Evolutionary conservation across 208 protist species (phyloP).

Genomic region (Trypanosoma boissoni): DNA sequence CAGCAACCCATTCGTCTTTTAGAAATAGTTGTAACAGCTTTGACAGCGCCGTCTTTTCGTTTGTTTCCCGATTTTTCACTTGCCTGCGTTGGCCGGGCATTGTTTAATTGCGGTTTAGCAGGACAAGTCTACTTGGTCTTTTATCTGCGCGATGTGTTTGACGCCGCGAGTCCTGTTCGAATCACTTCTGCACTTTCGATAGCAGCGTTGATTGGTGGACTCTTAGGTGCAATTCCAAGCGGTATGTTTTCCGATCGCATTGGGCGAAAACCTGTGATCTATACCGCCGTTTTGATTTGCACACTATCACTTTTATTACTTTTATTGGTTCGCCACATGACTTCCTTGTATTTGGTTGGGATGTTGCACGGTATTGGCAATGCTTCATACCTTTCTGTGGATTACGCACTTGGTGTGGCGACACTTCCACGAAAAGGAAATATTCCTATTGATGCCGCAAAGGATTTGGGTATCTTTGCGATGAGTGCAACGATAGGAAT

Average conservation of each 20-base stretch:
- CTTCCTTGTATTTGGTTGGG: slow-evolving; percentile 22
- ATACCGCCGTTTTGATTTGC: slow-evolving; percentile 18
- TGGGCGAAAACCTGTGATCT: slow-evolving; percentile 34
- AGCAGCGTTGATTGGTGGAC: slow-evolving; percentile 20
- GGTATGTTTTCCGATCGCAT: slow-evolving; percentile 29
- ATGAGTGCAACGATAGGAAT: slow-evolving; percentile 30
- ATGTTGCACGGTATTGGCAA: slow-evolving; percentile 29
- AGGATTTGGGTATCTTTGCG: slow-evolving; percentile 33
- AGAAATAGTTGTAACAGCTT: slow-evolving; percentile 12
- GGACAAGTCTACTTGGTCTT: slow-evolving; percentile 31
- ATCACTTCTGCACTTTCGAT: slow-evolving; percentile 26
- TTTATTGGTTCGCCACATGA: slow-evolving; percentile 11
- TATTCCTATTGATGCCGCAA: slow-evolving; percentile 31
- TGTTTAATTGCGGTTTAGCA: slow-evolving; percentile 31
- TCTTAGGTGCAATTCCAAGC: slow-evolving; percentile 24
- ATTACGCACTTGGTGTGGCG: slow-evolving; percentile 31
- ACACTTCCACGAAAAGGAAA: slow-evolving; percentile 24
- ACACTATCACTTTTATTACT: slow-evolving; percentile 17
- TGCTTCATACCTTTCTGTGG: slow-evolving; percentile 33
- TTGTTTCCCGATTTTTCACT: slow-evolving; percentile 33
- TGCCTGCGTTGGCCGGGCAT: slow-evolving; percentile 18
- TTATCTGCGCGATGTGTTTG: slow-evolving; percentile 31
- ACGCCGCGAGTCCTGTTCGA: slow-evolving; percentile 7
- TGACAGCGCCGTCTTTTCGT: slow-evolving; percentile 25
- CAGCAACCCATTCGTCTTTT: background rate